A percentile compares a stretch with the other conserved stretches of the same genome.
These are phyloP conservation scores for Artomyces pyxidatus DNA, from an alignment of 768 basidiomycete species.

Conservation along the genomic window DNA sequence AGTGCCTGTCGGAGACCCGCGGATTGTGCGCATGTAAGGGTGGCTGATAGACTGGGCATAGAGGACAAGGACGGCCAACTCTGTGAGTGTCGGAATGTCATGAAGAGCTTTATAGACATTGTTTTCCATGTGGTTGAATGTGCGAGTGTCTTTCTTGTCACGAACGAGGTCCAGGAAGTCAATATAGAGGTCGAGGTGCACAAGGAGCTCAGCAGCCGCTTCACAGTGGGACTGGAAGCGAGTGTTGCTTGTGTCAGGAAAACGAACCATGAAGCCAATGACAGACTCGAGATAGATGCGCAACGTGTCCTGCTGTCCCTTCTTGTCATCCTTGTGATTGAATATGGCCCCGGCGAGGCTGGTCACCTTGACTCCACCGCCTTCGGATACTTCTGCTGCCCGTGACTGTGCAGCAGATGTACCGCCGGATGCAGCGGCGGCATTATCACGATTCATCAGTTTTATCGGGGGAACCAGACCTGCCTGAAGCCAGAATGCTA, in stretches of 20 bases:
- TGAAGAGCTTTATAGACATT: conserved; percentile 19
- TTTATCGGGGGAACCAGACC: conserved; percentile 1
- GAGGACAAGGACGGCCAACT: conserved; percentile 17
- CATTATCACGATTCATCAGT: conserved; percentile 14
- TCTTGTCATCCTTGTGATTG: conserved; percentile 1
- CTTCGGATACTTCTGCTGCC: neutral
- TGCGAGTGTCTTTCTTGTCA: conserved; percentile 15
- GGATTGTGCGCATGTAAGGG: conserved; percentile 19
- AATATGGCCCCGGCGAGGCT: neutral
- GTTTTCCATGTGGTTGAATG: conserved; percentile 21
- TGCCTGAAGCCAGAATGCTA: neutral
- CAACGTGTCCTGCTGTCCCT: neutral
- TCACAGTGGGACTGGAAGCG: conserved; percentile 16
- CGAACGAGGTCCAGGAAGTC: conserved; percentile 17
- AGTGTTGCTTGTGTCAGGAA: conserved; percentile 20
- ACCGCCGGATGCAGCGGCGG: neutral
- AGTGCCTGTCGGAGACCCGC: conserved; percentile 7
- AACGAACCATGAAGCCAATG: conserved; percentile 5
- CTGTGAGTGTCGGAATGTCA: conserved; percentile 16
- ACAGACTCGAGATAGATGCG: neutral
- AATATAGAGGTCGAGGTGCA: conserved; percentile 7
- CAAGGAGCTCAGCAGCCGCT: conserved; percentile 15
- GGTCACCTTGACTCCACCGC: neutral
- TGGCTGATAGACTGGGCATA: conserved; percentile 19
- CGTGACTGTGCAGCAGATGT: neutral